These are phyloP conservation scores for Lasiodiplodia hormozganensis DNA, from an alignment of 2,329 filamentous ascomycete genomes.

Conservation along the genomic window DNA sequence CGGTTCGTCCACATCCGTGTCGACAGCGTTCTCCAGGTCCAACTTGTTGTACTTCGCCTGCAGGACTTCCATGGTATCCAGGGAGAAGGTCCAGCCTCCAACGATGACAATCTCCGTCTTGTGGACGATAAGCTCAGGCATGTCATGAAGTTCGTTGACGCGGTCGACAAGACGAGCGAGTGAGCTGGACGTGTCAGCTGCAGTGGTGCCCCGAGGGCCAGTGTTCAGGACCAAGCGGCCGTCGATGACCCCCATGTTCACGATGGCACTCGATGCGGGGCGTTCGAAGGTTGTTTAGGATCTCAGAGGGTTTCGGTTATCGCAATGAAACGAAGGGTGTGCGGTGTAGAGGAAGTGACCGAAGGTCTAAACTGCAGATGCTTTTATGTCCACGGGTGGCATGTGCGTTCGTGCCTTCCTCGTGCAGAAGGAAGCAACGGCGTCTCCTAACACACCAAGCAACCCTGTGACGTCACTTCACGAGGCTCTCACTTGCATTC, in stretches of 20 bases:
- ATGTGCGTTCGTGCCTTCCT: neutral
- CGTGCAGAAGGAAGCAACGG: neutral
- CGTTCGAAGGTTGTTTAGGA: neutral
- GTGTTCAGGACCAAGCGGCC: slow-evolving; percentile 16
- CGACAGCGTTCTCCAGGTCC: slow-evolving; percentile 11
- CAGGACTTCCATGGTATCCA: slow-evolving; percentile 3
- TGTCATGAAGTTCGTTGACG: slow-evolving; percentile 31
- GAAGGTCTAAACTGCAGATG: neutral
- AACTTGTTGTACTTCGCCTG: slow-evolving; percentile 21
- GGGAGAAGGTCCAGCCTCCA: slow-evolving; percentile 36
- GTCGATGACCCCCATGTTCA: neutral
- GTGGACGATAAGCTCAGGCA: slow-evolving; percentile 8
- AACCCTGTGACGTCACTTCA: neutral
- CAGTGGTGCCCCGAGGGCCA: neutral
- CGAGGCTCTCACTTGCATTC: neutral
- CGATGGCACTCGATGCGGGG: neutral
- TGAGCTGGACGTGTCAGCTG: neutral
- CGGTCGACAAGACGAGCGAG: slow-evolving; percentile 29
- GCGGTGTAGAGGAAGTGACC: neutral
- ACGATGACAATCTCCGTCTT: slow-evolving; percentile 39
- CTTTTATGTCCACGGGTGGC: neutral
- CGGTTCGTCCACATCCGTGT: slow-evolving; percentile 19
- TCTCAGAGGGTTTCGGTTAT: neutral
- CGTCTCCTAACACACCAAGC: neutral
- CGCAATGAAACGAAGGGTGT: too few species aligned